These are phyloP conservation scores for Acanthamoeba sp. DNA, from an alignment of 208 protist genomes.

Conservation along the genomic window DNA sequence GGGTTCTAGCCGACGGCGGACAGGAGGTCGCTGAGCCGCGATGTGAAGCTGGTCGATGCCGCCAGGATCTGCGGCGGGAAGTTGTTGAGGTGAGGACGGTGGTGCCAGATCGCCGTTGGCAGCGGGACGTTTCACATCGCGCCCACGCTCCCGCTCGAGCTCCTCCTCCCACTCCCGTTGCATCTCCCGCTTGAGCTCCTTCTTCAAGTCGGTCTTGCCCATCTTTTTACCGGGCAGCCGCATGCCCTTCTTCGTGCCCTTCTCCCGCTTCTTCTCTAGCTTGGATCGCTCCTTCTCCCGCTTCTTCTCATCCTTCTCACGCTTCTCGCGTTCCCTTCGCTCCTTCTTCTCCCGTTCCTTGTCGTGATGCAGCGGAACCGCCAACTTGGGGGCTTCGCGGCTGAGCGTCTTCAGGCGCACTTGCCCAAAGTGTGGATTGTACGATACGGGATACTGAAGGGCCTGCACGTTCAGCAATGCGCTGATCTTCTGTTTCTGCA, in stretches of 20 bases:
- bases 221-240: slow-evolving; percentile 37
- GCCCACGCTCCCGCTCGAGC: slow-evolving; percentile 51
- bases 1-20: neutral
- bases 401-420: slow-evolving; percentile 2
- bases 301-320: slow-evolving; percentile 65
- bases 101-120: too few species aligned
- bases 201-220: slow-evolving; percentile 43
- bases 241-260: slow-evolving; percentile 71
- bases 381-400: neutral
- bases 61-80: too few species aligned
- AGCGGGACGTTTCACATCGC: too few species aligned
- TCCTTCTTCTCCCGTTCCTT: slow-evolving; percentile 71
- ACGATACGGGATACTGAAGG: slow-evolving; percentile 22
- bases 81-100: too few species aligned
- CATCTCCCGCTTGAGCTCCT: slow-evolving; percentile 71
- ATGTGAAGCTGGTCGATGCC: neutral
- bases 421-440: slow-evolving; percentile 62
- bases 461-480: slow-evolving; percentile 4
- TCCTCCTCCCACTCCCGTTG: slow-evolving; percentile 73
- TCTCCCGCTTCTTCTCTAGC: slow-evolving; percentile 73
- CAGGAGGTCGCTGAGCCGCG: neutral
- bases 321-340: slow-evolving; percentile 54
- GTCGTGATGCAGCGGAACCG: neutral
- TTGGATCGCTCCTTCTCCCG: slow-evolving; percentile 63
- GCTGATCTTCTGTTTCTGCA: slow-evolving; percentile 50